These are phyloP conservation scores for Fraxinus greggii DNA, from an alignment of 305 asterid species.

Conservation along the genomic window DNA sequence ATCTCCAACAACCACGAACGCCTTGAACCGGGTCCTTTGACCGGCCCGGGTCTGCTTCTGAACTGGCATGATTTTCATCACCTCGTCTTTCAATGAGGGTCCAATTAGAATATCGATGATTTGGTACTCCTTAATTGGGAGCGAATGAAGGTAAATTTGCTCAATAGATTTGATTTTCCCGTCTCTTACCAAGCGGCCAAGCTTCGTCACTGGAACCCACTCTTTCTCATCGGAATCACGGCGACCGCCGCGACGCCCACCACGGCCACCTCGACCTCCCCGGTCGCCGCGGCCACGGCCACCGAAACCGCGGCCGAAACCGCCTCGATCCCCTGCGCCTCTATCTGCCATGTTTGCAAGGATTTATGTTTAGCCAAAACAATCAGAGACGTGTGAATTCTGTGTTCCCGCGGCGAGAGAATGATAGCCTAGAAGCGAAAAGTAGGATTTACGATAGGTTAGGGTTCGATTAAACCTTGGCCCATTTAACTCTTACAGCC, in stretches of 20 bases:
- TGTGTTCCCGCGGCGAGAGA: background rate
- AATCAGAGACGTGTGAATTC: background rate
- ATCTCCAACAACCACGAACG: constrained; percentile 56
- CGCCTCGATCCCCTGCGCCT: constrained; percentile 51
- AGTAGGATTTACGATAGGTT: background rate
- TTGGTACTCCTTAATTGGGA: constrained; percentile 55
- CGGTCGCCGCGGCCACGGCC: constrained; percentile 48
- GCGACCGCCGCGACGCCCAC: constrained; percentile 49
- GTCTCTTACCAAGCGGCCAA: constrained; percentile 48
- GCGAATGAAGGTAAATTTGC: constrained; percentile 55
- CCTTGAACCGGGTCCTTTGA: constrained; percentile 57
- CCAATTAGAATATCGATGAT: constrained; percentile 41
- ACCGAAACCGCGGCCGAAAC: constrained; percentile 51
- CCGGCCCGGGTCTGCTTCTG: constrained; percentile 69
- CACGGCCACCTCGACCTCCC: constrained; percentile 45
- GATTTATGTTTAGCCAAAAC: background rate
- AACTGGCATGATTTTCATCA: constrained; percentile 59
- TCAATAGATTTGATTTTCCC: constrained; percentile 47
- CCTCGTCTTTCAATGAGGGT: constrained; percentile 51
- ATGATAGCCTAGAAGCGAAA: background rate
- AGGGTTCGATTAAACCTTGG: background rate
- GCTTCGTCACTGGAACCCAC: constrained; percentile 60
- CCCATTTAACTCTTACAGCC: background rate
- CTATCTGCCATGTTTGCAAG: constrained; percentile 43
- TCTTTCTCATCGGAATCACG: constrained; percentile 56